These are phyloP conservation scores for Eucalyptus cloeziana DNA, from an alignment of 345 rosid genomes.

Conservation along the genomic window DNA sequence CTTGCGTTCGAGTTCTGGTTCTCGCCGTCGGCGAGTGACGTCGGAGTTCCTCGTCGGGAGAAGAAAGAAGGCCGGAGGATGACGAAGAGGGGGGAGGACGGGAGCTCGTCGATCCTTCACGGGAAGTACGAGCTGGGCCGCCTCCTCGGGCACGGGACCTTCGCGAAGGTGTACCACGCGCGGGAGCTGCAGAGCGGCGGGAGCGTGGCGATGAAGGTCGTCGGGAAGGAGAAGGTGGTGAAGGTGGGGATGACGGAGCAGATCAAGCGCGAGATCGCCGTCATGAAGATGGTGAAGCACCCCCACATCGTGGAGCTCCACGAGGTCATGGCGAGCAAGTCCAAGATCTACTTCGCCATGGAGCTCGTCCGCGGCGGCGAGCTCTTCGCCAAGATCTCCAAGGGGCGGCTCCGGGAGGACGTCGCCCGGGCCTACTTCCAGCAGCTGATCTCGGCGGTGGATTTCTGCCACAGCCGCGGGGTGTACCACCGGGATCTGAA, in stretches of 20 bases:
- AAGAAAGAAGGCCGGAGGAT: background rate
- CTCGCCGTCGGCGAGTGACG: background rate
- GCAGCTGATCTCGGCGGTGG: slow-evolving; percentile 75
- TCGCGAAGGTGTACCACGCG: slow-evolving; percentile 82
- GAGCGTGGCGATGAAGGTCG: slow-evolving; percentile 85
- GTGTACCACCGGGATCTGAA: slow-evolving; percentile 88
- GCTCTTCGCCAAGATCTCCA: slow-evolving; percentile 61
- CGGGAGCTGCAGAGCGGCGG: slow-evolving; percentile 46
- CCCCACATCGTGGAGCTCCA: slow-evolving; percentile 79
- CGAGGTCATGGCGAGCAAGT: slow-evolving; percentile 93
- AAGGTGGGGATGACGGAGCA: slow-evolving; percentile 92
- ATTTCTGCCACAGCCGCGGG: slow-evolving; percentile 92
- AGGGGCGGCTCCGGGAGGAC: slow-evolving; percentile 69
- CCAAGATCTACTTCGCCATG: slow-evolving; percentile 93
- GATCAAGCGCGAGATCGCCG: slow-evolving; percentile 83
- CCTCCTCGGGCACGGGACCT: slow-evolving; percentile 72
- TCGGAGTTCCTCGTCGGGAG: background rate
- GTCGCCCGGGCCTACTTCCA: slow-evolving; percentile 69
- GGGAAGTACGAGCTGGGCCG: slow-evolving; percentile 91
- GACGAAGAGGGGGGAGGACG: slow-evolving; percentile 5
- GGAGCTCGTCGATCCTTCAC: slow-evolving; percentile 31
- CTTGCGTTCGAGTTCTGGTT: background rate
- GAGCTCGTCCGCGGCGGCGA: slow-evolving; percentile 95
- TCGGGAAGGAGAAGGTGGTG: slow-evolving; percentile 86
- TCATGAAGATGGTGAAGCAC: slow-evolving; percentile 94